Evolutionary conservation across 2,329 filamentous ascomycete genomes (phyloP).

Genomic region (Curvularia sp.): DNA sequence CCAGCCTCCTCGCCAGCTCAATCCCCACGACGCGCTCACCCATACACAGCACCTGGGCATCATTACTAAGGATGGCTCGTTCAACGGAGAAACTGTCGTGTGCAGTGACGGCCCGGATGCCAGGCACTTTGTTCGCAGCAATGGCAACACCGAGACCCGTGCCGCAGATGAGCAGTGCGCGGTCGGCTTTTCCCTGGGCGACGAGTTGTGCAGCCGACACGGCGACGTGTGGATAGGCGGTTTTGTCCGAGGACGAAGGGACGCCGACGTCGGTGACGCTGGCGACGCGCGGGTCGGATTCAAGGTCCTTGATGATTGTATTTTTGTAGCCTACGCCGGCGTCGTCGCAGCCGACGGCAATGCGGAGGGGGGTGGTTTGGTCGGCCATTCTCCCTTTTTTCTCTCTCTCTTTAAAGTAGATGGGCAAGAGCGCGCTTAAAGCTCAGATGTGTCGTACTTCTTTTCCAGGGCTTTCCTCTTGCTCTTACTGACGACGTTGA

Average conservation of each 20-base stretch:
- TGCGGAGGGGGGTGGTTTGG: conserved; percentile 55
- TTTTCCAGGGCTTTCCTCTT: conserved; percentile 30
- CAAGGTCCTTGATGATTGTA: conserved; percentile 75
- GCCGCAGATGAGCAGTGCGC: conserved; percentile 82
- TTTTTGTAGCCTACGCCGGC: conserved; percentile 81
- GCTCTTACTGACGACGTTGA: conserved; percentile 20
- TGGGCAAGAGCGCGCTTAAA: conserved; percentile 19
- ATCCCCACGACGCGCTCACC: conserved; percentile 83
- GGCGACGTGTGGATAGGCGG: conserved; percentile 80
- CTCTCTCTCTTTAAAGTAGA: neutral
- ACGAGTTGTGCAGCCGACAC: conserved; percentile 73
- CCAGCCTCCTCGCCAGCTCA: conserved; percentile 78
- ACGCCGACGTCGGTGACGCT: conserved; percentile 78
- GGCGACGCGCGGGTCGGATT: conserved; percentile 69
- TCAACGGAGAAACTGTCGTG: conserved; percentile 88
- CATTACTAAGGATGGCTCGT: conserved; percentile 79
- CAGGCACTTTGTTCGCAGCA: conserved; percentile 85
- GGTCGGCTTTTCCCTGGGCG: conserved; percentile 70
- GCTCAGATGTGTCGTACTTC: conserved; percentile 45
- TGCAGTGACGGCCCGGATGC: conserved; percentile 84
- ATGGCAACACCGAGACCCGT: conserved; percentile 89
- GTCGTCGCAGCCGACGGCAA: conserved; percentile 71
- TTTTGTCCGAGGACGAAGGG: conserved; percentile 70
- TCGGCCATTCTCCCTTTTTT: neutral
- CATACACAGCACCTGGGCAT: conserved; percentile 87